phyloP scores from a whole-genome alignment of 1,139 yeast species.

The Candida pseudoviswanathii region DNA sequence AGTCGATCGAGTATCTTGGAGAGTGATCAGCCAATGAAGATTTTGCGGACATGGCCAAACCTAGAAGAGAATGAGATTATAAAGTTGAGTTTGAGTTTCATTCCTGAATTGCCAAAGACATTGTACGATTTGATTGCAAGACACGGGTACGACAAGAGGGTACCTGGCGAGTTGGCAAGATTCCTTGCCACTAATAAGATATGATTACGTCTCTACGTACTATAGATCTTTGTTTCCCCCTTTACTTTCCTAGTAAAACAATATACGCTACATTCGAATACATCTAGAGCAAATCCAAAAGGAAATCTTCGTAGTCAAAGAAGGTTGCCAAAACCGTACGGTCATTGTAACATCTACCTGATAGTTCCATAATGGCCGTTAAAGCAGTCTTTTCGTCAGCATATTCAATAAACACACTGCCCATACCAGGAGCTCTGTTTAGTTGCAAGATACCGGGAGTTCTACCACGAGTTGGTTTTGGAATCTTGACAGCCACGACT shows the following conservation, averaged over 20 bases:
- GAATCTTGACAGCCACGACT: constrained; percentile 60
- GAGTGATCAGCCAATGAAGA: constrained; percentile 70
- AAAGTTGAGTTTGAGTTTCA: constrained; percentile 76
- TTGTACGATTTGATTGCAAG: constrained; percentile 70
- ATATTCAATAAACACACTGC: constrained; percentile 73
- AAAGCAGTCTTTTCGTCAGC: constrained; percentile 52
- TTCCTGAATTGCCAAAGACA: constrained; percentile 71
- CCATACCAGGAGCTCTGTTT: constrained; percentile 57
- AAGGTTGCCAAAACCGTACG: constrained; percentile 70
- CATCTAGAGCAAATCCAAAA: constrained; percentile 14
- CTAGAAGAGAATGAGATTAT: constrained; percentile 76
- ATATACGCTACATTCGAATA: neutral
- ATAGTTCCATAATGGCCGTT: constrained; percentile 60
- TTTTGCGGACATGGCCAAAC: constrained; percentile 72
- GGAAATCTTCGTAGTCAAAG: constrained; percentile 59
- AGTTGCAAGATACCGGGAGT: constrained; percentile 47
- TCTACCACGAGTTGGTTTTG: constrained; percentile 60
- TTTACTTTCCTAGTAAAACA: neutral
- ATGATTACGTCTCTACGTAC: neutral
- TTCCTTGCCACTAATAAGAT: constrained; percentile 17
- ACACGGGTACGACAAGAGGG: constrained; percentile 66
- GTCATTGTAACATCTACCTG: constrained; percentile 71
- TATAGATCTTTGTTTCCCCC: neutral
- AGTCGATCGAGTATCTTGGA: constrained; percentile 62
- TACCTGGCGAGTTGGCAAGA: constrained; percentile 38